Evolutionary conservation across 73 alveolate genomes (phyloP).

Genomic region (Urostyla sp.): DNA sequence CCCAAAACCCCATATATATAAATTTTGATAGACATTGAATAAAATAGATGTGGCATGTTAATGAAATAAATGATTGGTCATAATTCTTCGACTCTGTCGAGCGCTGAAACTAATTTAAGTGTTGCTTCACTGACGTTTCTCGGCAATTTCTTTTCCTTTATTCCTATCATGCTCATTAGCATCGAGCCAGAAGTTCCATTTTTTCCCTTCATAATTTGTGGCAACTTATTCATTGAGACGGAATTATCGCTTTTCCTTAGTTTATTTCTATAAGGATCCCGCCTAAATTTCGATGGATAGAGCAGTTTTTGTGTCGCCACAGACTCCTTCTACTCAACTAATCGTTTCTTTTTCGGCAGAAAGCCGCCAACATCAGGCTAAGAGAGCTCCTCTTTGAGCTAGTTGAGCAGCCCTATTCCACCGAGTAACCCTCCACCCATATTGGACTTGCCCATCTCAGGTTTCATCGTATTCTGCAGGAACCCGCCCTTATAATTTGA

Average conservation of each 20-base stretch:
- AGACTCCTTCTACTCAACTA: slow-evolving; percentile 25
- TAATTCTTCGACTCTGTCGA: slow-evolving; percentile 41
- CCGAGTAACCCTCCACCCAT: slow-evolving; percentile 20
- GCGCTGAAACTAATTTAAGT: slow-evolving; percentile 34
- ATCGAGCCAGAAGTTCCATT: slow-evolving; percentile 11
- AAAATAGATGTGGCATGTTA: no score
- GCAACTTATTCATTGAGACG: slow-evolving; percentile 1
- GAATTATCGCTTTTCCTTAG: background rate
- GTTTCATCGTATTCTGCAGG: background rate
- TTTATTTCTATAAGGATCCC: slow-evolving; percentile 38
- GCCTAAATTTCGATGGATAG: slow-evolving; percentile 35
- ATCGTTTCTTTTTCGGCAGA: slow-evolving; percentile 16
- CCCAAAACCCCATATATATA: no score
- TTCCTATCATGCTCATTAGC: slow-evolving; percentile 43
- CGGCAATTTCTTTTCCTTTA: slow-evolving; percentile 52
- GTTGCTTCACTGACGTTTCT: slow-evolving; percentile 61
- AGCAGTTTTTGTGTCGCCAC: slow-evolving; percentile 29
- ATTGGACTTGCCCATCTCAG: background rate
- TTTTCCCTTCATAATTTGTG: slow-evolving; percentile 35
- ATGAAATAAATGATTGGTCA: no score
- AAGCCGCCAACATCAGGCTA: slow-evolving; percentile 17
- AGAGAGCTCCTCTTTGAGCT: slow-evolving; percentile 13
- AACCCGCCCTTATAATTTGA: background rate
- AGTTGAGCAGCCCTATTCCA: background rate
- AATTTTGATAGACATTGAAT: no score